A percentile compares a stretch with the other conserved stretches of the same genome.
Evolutionary conservation across 2,329 filamentous ascomycete genomes (phyloP).

Genomic region (Neodidymelliopsis sp.): DNA sequence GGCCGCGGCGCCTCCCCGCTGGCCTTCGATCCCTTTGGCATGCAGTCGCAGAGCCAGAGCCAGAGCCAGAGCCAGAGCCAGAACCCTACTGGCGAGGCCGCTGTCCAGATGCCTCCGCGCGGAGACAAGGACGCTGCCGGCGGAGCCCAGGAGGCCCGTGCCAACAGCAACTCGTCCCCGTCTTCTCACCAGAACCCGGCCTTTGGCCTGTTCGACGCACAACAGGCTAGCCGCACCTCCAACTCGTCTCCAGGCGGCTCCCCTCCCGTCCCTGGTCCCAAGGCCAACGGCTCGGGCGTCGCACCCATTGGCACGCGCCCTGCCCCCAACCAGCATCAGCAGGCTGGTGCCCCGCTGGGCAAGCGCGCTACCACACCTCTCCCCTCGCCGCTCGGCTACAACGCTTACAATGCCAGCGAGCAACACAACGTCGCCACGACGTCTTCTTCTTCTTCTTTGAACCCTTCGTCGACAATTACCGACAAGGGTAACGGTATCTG

Average conservation of each 20-base stretch:
- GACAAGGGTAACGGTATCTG: slow-evolving; percentile 64
- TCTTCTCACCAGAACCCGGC: slow-evolving; percentile 67
- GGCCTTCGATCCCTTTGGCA: slow-evolving; percentile 74
- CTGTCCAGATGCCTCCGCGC: slow-evolving; percentile 60
- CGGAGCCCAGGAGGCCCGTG: slow-evolving; percentile 68
- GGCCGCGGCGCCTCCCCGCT: slow-evolving; percentile 80
- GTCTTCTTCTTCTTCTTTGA: slow-evolving; percentile 67
- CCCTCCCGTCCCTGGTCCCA: slow-evolving; percentile 72
- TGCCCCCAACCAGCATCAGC: slow-evolving; percentile 64
- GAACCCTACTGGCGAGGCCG: slow-evolving; percentile 60
- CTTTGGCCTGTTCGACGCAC: slow-evolving; percentile 58
- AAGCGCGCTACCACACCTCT: slow-evolving; percentile 90
- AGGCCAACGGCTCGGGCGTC: slow-evolving; percentile 70
- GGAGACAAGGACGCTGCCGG: slow-evolving; percentile 53
- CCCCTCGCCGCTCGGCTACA: slow-evolving; percentile 78
- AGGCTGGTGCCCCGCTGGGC: slow-evolving; percentile 67
- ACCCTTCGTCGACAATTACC: slow-evolving; percentile 57
- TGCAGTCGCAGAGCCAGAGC: slow-evolving; percentile 56
- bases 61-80: too few species aligned
- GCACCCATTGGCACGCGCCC: slow-evolving; percentile 95
- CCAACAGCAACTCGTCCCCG: slow-evolving; percentile 87
- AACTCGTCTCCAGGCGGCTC: slow-evolving; percentile 86
- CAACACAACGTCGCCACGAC: slow-evolving; percentile 54
- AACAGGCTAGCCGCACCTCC: slow-evolving; percentile 79
- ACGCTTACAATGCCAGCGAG: slow-evolving; percentile 68